A percentile compares a stretch with the other conserved stretches of the same genome.
These are phyloP conservation scores for Yamadazyma scolyti DNA, from an alignment of 805 yeast genomes.

Conservation along the genomic window DNA sequence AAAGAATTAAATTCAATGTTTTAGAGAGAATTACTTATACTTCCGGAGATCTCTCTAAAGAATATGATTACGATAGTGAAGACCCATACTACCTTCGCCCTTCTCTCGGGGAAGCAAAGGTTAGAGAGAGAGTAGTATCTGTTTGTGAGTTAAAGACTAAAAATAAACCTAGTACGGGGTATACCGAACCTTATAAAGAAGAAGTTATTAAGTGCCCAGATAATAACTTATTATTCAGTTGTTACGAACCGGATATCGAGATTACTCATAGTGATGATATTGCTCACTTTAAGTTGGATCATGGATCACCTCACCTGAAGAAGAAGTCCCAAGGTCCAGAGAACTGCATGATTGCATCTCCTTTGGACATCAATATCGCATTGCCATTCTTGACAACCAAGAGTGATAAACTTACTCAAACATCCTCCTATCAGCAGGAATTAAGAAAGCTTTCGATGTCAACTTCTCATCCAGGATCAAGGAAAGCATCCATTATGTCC, in stretches of 20 bases:
- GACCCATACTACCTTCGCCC: conserved; percentile 22
- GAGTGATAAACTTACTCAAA: conserved; percentile 26
- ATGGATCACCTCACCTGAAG: background rate
- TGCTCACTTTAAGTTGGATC: conserved; percentile 1
- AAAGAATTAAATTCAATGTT: conserved; percentile 61
- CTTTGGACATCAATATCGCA: conserved; percentile 41
- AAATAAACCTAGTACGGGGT: conserved; percentile 24
- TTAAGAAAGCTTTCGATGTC: conserved; percentile 3
- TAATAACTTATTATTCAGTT: conserved; percentile 59
- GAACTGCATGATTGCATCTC: conserved; percentile 36
- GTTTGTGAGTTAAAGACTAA: conserved; percentile 64
- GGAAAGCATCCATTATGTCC: conserved; percentile 25
- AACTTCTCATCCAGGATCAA: conserved; percentile 15
- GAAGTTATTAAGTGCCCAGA: conserved; percentile 57
- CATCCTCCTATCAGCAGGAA: conserved; percentile 15
- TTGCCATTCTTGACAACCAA: conserved; percentile 41
- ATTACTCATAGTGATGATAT: conserved; percentile 4
- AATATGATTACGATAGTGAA: conserved; percentile 37
- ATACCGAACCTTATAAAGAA: conserved; percentile 47
- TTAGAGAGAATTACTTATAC: conserved; percentile 64
- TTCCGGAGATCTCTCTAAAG: conserved; percentile 47
- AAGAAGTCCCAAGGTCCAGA: conserved; percentile 1
- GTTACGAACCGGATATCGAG: conserved; percentile 36
- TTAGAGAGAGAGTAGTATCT: conserved; percentile 53
- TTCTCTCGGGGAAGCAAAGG: conserved; percentile 12